Base-by-base conservation (phyloP, 495 filamentous ascomycete genomes). In the Aspergillus nidulans region DNA sequence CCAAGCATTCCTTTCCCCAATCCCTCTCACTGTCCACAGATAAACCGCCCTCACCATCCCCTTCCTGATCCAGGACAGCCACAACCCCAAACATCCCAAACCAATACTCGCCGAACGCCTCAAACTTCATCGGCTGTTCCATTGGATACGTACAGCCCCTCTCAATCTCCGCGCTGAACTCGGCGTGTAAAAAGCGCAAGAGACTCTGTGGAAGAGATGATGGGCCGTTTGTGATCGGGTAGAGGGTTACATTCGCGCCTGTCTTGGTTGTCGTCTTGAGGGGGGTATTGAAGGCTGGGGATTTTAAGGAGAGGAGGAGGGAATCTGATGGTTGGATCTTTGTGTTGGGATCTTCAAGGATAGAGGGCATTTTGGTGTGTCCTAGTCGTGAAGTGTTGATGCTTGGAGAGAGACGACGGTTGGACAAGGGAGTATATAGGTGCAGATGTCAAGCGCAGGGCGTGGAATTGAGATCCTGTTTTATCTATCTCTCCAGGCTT, bases 111-210 rank as follows among this genome's bases (percentile, higher is more conserved):
- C 83, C 83, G 56, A 96, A 98, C 49, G 81, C 78, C 5, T 89
- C 82, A 16, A 85, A 67, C 4, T 77, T 65, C 80, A 97, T 81
- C 10, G 83, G 73, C 47, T 88, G 80, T 53, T 89, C 83, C 85
- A 97, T 92, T 28, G 94, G 94, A 71, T 96, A 98, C 4, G 94
- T 96, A 56, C 92, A 86, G 32, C 94, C 94, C 62, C 85, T 85
- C 66, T 90, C 85, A 53, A 98, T 95, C 70, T 98, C 94, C 59
- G 85, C 85, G 64, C 86, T 90, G 69, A 97, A 81, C 68, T 95
- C 88, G 48, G 86, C 81, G 59, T 81, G 83, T 28, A 98, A 84
- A 67, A 90, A 91, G 12, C 72, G 70, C 18, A 96, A 39, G 1
- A 77, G 64, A 0, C 60, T 61, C 4, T 36, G 12, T 0, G 73